phyloP scores from a whole-genome alignment of 1,284 basidiomycete species.

The Gymnopus androsaceus region DNA sequence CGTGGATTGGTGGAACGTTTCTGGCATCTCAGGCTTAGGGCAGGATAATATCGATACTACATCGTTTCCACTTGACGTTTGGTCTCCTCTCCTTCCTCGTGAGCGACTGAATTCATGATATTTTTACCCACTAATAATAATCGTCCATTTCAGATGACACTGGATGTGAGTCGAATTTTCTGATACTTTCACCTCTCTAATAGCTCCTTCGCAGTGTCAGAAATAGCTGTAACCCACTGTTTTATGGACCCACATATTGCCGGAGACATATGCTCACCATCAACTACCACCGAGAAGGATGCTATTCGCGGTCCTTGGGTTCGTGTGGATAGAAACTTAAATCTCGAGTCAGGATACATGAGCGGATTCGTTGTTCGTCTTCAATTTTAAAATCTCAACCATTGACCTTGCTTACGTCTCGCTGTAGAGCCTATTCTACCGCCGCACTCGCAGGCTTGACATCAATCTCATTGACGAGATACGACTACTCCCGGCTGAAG shows the following conservation, averaged over 20 bases:
- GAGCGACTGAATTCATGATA: constrained; percentile 26
- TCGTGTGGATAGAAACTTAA: constrained; percentile 76
- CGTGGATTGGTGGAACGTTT: constrained; percentile 77
- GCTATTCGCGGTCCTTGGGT: constrained; percentile 88
- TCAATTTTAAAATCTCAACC: constrained; percentile 1
- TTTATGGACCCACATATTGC: constrained; percentile 61
- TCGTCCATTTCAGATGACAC: too few species aligned
- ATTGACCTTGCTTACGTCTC: constrained; percentile 8
- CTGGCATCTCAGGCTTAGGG: constrained; percentile 31
- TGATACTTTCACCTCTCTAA: too few species aligned
- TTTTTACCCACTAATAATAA: too few species aligned
- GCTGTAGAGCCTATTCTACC: constrained; percentile 77
- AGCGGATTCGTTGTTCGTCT: constrained; percentile 55
- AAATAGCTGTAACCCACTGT: constrained; percentile 76
- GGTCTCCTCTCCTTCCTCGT: constrained; percentile 82
- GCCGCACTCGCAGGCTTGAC: constrained; percentile 79
- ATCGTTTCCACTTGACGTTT: constrained; percentile 79
- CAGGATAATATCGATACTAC: constrained; percentile 48
- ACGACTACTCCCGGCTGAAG: constrained; percentile 51
- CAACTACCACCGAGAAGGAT: constrained; percentile 71
- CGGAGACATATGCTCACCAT: constrained; percentile 65
- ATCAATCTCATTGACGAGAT: constrained; percentile 70
- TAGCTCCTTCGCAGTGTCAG: too few species aligned
- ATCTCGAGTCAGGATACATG: constrained; percentile 61
- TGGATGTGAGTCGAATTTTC: too few species aligned